A percentile compares a stretch with the other conserved stretches of the same genome.
These are phyloP conservation scores for Globisporangium barbulae DNA, from an alignment of 352 stramenopile species.

Conservation along the genomic window DNA sequence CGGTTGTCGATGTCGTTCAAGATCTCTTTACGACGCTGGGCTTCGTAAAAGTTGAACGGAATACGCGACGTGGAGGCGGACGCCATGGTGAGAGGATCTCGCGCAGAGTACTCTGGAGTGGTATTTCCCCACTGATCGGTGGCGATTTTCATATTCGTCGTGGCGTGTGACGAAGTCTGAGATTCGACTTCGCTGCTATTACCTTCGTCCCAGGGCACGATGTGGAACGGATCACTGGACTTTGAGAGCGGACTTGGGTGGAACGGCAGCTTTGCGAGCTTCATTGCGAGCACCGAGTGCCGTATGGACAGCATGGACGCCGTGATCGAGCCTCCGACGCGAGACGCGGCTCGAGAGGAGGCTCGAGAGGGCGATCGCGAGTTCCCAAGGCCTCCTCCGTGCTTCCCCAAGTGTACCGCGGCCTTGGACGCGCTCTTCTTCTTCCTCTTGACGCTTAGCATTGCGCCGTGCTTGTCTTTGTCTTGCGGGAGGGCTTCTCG, in stretches of 20 bases:
- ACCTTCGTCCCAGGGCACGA: constrained; percentile 13
- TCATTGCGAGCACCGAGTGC: constrained; percentile 23
- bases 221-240: constrained; percentile 10
- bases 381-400: constrained; percentile 11
- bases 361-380: constrained; percentile 26
- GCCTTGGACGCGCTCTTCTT: constrained; percentile 15
- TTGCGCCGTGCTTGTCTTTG: constrained; percentile 7
- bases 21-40: constrained; percentile 41
- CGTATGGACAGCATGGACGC: constrained; percentile 17
- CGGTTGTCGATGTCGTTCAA: constrained; percentile 39
- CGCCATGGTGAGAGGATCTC: constrained; percentile 9
- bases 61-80: constrained; percentile 17
- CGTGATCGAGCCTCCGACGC: constrained; percentile 22
- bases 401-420: constrained; percentile 10
- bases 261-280: constrained; percentile 30
- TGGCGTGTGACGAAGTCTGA: constrained; percentile 1
- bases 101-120: not conserved
- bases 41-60: constrained; percentile 32
- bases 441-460: constrained; percentile 9
- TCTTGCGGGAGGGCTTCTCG: not conserved
- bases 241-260: constrained; percentile 4
- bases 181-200: not conserved
- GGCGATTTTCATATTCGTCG: not conserved
- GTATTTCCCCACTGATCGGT: constrained; percentile 5
- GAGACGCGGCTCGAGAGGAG: constrained; percentile 32